A percentile compares a stretch with the other conserved stretches of the same genome.
These are phyloP conservation scores for Lentinula lateritia DNA, from an alignment of 768 basidiomycete species.

Conservation along the genomic window DNA sequence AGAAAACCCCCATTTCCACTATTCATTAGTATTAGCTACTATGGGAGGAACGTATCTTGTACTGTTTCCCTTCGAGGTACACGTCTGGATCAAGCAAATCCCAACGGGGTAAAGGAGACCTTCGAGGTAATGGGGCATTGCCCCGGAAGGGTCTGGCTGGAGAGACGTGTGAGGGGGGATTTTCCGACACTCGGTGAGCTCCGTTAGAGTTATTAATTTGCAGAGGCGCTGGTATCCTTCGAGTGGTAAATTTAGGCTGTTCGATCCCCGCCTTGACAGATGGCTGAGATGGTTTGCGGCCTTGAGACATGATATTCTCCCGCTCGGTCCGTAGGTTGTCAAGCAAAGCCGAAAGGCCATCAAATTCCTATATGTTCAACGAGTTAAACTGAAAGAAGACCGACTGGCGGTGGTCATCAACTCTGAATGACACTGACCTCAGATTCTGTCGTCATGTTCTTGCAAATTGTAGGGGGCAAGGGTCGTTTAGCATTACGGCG, in stretches of 20 bases:
- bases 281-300: not conserved
- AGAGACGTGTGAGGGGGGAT: not conserved
- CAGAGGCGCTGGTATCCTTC: not conserved
- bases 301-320: not conserved
- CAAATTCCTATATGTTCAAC: not conserved
- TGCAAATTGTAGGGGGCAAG: not conserved
- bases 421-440: not conserved
- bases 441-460: not conserved
- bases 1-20: too few species aligned
- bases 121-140: not conserved
- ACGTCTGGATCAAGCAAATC: slow-evolving; percentile 3
- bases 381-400: too few species aligned
- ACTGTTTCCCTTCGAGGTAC: slow-evolving; percentile 1
- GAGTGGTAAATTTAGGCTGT: not conserved
- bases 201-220: not conserved
- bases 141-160: not conserved
- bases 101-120: slow-evolving; percentile 1
- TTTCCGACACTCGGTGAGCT: not conserved
- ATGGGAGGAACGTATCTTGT: not conserved
- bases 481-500: slow-evolving; percentile 1
- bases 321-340: not conserved
- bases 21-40: not conserved
- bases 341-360: not conserved
- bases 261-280: not conserved
- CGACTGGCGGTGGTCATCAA: not conserved